Conservation (phyloP, 2,329 filamentous ascomycete genomes). For the Paraconiothyrium sp. region DNA sequence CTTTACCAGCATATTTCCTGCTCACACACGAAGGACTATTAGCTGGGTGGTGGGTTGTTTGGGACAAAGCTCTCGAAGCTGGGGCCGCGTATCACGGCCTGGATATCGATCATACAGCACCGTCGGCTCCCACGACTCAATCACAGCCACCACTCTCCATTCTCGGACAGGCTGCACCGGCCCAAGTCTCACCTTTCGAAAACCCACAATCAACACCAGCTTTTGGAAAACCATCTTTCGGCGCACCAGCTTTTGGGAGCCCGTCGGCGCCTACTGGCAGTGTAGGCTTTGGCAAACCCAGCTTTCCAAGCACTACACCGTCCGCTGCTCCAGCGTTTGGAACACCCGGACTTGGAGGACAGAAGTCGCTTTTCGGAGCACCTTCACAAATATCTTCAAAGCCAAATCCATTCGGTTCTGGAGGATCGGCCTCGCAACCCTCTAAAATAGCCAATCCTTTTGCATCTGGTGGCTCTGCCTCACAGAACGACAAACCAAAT, state of each 20-base stretch:
- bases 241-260: constrained; percentile 37
- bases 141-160: constrained; percentile 19
- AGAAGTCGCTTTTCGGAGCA: constrained; percentile 21
- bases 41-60: constrained; percentile 89
- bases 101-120: constrained; percentile 48
- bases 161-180: constrained; percentile 27
- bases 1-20: constrained; percentile 83
- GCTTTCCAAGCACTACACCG: constrained; percentile 20
- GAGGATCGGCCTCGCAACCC: not conserved
- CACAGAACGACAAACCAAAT: constrained; percentile 36
- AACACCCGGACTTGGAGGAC: constrained; percentile 3
- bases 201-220: constrained; percentile 31
- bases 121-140: constrained; percentile 22
- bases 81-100: constrained; percentile 79
- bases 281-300: constrained; percentile 32
- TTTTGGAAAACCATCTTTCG: constrained; percentile 36
- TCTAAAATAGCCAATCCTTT: not conserved
- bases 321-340: constrained; percentile 22
- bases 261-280: constrained; percentile 28
- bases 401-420: not conserved
- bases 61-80: constrained; percentile 82
- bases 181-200: constrained; percentile 22
- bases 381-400: constrained; percentile 22
- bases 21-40: constrained; percentile 90
- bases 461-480: constrained; percentile 24